Conservation (phyloP, 371 early-diverging fungal genomes). For the Mucor lusitanicus region DNA sequence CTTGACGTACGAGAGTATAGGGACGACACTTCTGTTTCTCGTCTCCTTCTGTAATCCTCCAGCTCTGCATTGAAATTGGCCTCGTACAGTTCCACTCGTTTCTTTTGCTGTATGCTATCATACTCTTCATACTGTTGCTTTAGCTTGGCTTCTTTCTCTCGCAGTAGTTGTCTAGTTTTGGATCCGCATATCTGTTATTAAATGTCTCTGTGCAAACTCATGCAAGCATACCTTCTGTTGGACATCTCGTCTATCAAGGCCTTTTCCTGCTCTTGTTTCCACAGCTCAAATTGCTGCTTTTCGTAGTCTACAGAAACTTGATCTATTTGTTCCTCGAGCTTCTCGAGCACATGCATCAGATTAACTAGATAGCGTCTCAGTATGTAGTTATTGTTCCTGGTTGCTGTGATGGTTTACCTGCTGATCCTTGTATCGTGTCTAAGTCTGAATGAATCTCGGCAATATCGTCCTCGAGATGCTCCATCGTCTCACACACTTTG, state of each 20-base stretch:
- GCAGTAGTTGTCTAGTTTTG: constrained; percentile 12
- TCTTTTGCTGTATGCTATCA: constrained; percentile 30
- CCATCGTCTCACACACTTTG: constrained; percentile 7
- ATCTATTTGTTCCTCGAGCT: constrained; percentile 33
- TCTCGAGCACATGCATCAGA: constrained; percentile 14
- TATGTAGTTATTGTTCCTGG: not conserved
- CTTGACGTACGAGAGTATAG: constrained; percentile 36
- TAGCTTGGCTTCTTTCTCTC: constrained; percentile 24
- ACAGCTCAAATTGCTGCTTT: constrained; percentile 32
- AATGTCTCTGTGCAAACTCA: not conserved
- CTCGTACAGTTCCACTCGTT: constrained; percentile 42
- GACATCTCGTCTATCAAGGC: constrained; percentile 8
- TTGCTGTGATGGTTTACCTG: constrained; percentile 13
- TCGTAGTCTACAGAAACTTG: constrained; percentile 24
- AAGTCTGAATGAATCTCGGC: constrained; percentile 7
- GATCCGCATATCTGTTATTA: too few species aligned
- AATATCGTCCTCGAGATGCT: constrained; percentile 1
- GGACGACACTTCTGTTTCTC: constrained; percentile 44
- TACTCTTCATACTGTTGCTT: constrained; percentile 37
- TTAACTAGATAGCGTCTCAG: constrained; percentile 8
- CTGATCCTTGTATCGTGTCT: constrained; percentile 1
- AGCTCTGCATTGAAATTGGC: constrained; percentile 50
- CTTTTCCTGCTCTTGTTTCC: constrained; percentile 30
- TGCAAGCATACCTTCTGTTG: not conserved
- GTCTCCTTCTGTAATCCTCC: constrained; percentile 43